A percentile compares a stretch with the other conserved stretches of the same genome.
Evolutionary conservation across 306 rosid genomes (phyloP).

Genomic region (Prunus mira): DNA sequence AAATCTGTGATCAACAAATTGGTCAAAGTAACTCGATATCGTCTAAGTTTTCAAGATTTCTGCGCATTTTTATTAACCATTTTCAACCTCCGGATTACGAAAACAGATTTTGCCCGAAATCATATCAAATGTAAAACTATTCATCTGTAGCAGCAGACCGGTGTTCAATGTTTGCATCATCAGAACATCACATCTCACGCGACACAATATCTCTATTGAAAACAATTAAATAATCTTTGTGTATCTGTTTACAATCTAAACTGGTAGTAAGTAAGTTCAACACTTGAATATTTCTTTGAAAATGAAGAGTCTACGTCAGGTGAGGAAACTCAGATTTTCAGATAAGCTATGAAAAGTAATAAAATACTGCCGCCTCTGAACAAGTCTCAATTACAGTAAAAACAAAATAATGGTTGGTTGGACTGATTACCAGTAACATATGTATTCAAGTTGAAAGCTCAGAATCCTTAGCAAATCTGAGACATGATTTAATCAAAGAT

Average conservation of each 20-base stretch:
- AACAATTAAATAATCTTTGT: no score
- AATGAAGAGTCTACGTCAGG: constrained; percentile 1
- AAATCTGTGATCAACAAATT: neutral
- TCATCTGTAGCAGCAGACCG: no score
- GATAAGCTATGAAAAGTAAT: neutral
- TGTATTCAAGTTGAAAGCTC: neutral
- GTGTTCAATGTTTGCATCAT: neutral
- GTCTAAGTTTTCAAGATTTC: neutral
- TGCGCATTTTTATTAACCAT: neutral
- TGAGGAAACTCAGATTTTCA: neutral
- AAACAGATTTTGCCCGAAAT: neutral
- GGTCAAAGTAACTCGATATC: neutral
- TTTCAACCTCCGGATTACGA: neutral
- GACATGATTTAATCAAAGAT: constrained; percentile 5
- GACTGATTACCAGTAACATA: neutral
- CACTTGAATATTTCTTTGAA: neutral
- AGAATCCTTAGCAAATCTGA: constrained; percentile 16
- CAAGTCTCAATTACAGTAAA: neutral
- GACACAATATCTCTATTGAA: neutral
- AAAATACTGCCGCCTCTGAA: constrained; percentile 1
- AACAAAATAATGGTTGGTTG: neutral
- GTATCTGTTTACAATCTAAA: neutral
- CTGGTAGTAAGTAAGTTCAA: neutral
- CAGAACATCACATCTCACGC: neutral
- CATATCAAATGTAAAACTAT: neutral